Evolutionary conservation across 2,329 filamentous ascomycete genomes (phyloP), one percentile per base, ranked within the genome.

Genomic region (Talaromyces sp.): DNA sequence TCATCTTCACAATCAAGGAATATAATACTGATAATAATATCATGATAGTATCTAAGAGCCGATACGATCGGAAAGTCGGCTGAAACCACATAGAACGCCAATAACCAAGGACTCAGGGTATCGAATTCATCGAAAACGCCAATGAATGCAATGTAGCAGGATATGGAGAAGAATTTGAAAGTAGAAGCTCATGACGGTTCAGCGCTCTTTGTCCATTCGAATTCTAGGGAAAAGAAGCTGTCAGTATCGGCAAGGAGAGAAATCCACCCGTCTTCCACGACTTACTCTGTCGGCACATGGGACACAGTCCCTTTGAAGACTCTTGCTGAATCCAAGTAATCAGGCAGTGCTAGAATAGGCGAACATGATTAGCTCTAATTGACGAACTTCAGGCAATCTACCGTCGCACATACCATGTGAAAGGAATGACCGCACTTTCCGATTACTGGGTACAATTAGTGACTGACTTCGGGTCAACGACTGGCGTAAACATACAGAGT

Each of bases 351-450:
- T 96, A 17, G 19, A 51, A 13, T 9, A 15, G n/a, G n/a, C n/a
- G n/a, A n/a, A n/a, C n/a, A n/a, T n/a, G n/a, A 28, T 36, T 52
- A 52, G 35, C 41, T 62, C 28, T 56, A 56, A 17, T 22, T 17
- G 33, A 21, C 46, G 19, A 37, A 19, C 15, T 31, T 19, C 11
- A 11, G 11, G 5, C 33, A 28, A 35, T 39, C 10, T 22, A n/a
- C 28, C 15, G 9, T 35, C 9, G 46, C 65, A 62, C 71, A 37
- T 74, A 95, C 91, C 89, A 96, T 95, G 75, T 99, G 94, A 70
- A 99, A 99, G 63, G 91, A 96, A 74, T 99, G 94, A 5, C 91
- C 93, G 76, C 94, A 99, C 79, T 93, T 95, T 43, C 94, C 94
- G 61, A 94, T 92, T 64, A 97, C 93, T 97, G 48, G 10, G 5